These are phyloP conservation scores for Fusarium circinatum DNA, from an alignment of 2,329 filamentous ascomycete species.

Conservation along the genomic window DNA sequence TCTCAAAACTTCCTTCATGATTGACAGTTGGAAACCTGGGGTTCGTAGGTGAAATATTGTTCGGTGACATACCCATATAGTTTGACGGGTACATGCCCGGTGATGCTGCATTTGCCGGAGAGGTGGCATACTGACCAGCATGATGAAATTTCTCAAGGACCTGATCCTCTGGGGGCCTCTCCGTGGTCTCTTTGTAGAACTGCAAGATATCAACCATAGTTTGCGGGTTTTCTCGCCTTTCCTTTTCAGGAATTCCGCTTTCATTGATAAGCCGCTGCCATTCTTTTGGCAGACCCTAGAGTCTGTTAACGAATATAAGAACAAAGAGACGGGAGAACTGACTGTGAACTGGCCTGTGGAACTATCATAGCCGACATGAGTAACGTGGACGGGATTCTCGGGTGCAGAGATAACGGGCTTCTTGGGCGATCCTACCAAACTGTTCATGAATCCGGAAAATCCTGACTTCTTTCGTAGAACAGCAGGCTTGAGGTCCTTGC, in stretches of 20 bases:
- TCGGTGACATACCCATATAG: constrained; percentile 68
- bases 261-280: constrained; percentile 97
- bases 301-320: constrained; percentile 22
- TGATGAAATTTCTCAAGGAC: constrained; percentile 97
- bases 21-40: constrained; percentile 87
- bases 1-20: constrained; percentile 95
- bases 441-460: constrained; percentile 88
- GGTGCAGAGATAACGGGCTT: constrained; percentile 96
- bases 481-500: constrained; percentile 68
- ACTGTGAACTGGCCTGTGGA: constrained; percentile 96
- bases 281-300: constrained; percentile 91
- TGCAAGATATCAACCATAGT: constrained; percentile 95
- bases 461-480: constrained; percentile 85
- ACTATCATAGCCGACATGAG: constrained; percentile 97
- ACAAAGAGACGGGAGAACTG: constrained; percentile 51
- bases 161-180: constrained; percentile 81
- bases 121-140: constrained; percentile 67
- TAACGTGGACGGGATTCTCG: constrained; percentile 97
- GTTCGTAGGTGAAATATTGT: constrained; percentile 83
- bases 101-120: constrained; percentile 59
- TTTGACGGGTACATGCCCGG: constrained; percentile 65
- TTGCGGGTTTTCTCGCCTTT: constrained; percentile 94
- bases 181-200: constrained; percentile 96
- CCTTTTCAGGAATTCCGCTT: constrained; percentile 95
- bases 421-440: constrained; percentile 83